Base-by-base conservation (phyloP, 2,329 filamentous ascomycete species). In the Purpureocillium takamizusanense region DNA sequence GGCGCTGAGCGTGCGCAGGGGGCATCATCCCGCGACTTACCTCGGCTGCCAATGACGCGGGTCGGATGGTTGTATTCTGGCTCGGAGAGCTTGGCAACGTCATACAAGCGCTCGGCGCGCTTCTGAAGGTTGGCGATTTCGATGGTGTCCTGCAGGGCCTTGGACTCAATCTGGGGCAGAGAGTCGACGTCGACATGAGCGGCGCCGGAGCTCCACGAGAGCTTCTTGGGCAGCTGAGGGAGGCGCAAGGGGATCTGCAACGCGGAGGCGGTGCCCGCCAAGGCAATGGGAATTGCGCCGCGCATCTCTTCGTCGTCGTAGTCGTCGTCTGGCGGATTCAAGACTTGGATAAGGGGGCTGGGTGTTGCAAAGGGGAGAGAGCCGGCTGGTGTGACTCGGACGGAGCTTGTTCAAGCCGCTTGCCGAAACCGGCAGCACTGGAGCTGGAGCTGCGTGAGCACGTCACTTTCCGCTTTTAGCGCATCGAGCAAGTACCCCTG, bases 1-100 rank as follows among this genome's bases (percentile, higher is more conserved):
- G 21, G 13, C 31, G 39, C 40, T 33, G 33, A 30, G 10, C 3
- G 28, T 21, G 27, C 34, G 42, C 28, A 3, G n/a, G 7, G 9
- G 18, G 31, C 25, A 35, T 18, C 28, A 41, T n/a, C n/a, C n/a
- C n/a, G n/a, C 11, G n/a, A 11, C 28, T 16, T 29, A 78, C 77
- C 78, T 53, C 71, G 52, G 45, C 78, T 82, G 23, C 81, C 81
- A 46, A 86, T 84, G 16, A 85, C 81, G 38, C 81, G 71, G 2
- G 81, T 86, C 2, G 81, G 81, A 49, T 81, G 81, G 43, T 74
- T 73, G 51, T 78, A 83, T 45, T 83, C 76, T 2, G 69, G 63
- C 43, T 72, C 61, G 10, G 71, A 69, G 37, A 70, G 62, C 55
- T 79, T 65, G 1, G 81, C 80, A 39, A 84, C 72, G 37, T 72